Evolutionary conservation across 805 yeast species (phyloP), one percentile per base, ranked within the genome.

Genomic region (Nakazawaea laoshanensis): DNA sequence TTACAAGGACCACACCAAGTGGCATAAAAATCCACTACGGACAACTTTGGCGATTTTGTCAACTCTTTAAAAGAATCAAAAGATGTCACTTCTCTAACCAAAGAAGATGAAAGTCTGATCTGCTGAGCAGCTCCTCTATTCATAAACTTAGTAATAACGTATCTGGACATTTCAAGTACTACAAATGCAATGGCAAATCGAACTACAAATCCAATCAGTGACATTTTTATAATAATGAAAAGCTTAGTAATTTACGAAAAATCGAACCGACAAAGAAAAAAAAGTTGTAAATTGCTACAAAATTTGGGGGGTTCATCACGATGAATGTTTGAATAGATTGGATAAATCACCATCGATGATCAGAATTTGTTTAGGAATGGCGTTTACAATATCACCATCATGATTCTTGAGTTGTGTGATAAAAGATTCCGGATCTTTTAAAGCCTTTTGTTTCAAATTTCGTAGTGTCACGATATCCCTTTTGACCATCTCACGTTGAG

Each of bases 1-100:
- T 72, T 75, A 46, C 86, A 78, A n/a, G 86, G 86, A 6, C 79
- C 84, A 53, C 86, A 78, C 86, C 86, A 78, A 8, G 74, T 68
- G 20, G 86, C 85, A 52, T 66, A 74, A 50, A 77, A 78, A 49
- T 78, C 85, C 31, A 77, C 68, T 2, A 77, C 58, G 2, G 77
- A 59, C 23, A 71, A 50, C 36, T 68, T 63, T 22, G 59, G 52
- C 9, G 50, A 39, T 20, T 50, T 41, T 27, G 59, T 56, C 3
- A 53, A 44, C 4, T 45, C 39, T 27, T 57, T 53, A 47, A 67
- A 68, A 19, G 61, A 63, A 6, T 47, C 32, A 15, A 63, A 35
- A 2, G 49, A 38, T 2, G 46, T 38, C 11, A 67, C 41, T 35
- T 64, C 64, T 15, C 49, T 46, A 33, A 67, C 61, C 12, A 33